Evolutionary conservation across 1,284 basidiomycete species (phyloP).

Genomic region (Exobasidium rhododendri): DNA sequence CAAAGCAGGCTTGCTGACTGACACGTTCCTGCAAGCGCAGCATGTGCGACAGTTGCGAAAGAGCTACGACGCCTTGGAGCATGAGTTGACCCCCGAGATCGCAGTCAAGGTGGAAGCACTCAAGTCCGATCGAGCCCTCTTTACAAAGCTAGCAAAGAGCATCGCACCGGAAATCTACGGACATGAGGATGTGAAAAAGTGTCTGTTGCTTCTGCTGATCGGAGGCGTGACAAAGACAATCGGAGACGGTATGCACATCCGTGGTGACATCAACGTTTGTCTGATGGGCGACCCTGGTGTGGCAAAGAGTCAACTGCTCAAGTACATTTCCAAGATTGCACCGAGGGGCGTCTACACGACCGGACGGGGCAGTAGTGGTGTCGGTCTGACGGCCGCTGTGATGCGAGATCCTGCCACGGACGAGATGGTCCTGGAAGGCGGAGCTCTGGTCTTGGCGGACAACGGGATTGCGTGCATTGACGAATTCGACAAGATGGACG

Average conservation of each 20-base stretch:
- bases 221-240: conserved; percentile 93
- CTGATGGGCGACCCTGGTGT: conserved; percentile 99
- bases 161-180: conserved; percentile 99
- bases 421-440: conserved; percentile 99
- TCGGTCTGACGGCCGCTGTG: conserved; percentile 96
- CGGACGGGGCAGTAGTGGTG: conserved; percentile 94
- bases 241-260: conserved; percentile 97
- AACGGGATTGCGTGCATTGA: conserved; percentile 99
- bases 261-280: conserved; percentile 96
- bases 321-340: conserved; percentile 98
- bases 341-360: conserved; percentile 97
- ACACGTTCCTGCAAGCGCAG: conserved; percentile 93
- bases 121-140: conserved; percentile 71
- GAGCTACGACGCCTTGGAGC: conserved; percentile 90
- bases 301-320: conserved; percentile 94
- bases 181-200: conserved; percentile 96
- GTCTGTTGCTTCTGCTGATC: conserved; percentile 85
- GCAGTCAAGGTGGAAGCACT: conserved; percentile 69
- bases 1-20: conserved; percentile 90
- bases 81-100: conserved; percentile 72
- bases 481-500: conserved; percentile 99
- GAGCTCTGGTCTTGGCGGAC: conserved; percentile 94
- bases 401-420: conserved; percentile 99
- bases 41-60: conserved; percentile 92
- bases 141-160: conserved; percentile 69